Evolutionary conservation across 1,284 basidiomycete genomes (phyloP), one percentile per base, ranked within the genome.

Genomic region (Coniferiporia weirii): DNA sequence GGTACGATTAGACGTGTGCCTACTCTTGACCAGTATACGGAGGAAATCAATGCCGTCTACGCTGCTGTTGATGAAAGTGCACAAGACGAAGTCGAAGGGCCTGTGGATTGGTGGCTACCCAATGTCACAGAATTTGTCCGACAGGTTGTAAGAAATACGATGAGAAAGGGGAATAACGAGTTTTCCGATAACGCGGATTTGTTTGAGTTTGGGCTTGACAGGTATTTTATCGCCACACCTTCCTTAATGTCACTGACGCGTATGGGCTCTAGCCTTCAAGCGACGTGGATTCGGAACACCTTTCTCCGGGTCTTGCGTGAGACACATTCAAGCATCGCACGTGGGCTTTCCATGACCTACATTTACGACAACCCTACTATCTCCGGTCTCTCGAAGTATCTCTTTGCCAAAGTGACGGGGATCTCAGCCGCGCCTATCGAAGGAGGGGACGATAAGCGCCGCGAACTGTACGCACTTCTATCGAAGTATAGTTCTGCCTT

Each of bases 211-310:
- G 65, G 64, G 4, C 64, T 61, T 34, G 63, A 65, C 53, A 65
- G 64, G 64, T 64, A 17, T 2, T 53, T 48, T 22, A 40, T 36
- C 6, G 4, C 15, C 17, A 1, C 1, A 19, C 17, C 2, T 9
- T 8, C 20, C 44, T 45, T 20, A 1, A 12, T 51, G 17, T 9
- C 3, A n/a, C 19, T 57, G 12, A 54, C 27, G 27, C 27, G 5
- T 27, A 27, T 27, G 13, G 49, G 5, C 17, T 46, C n/a, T 46
- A 75, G 75, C 64, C 63, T 78, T 15, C 72, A 74, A 62, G 70
- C 75, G 5, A 75, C 72, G 0, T 75, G 70, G 66, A 76, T 78
- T 48, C 69, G 76, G 13, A 77, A 76, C 64, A 64, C 71, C 1
- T 43, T 77, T 35, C 38, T 72, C 3, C 68, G 68, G n/a, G 74